Evolutionary conservation across 768 basidiomycete species (phyloP), one percentile per base, ranked within the genome.

Genomic region (Floccularia luteovirens): DNA sequence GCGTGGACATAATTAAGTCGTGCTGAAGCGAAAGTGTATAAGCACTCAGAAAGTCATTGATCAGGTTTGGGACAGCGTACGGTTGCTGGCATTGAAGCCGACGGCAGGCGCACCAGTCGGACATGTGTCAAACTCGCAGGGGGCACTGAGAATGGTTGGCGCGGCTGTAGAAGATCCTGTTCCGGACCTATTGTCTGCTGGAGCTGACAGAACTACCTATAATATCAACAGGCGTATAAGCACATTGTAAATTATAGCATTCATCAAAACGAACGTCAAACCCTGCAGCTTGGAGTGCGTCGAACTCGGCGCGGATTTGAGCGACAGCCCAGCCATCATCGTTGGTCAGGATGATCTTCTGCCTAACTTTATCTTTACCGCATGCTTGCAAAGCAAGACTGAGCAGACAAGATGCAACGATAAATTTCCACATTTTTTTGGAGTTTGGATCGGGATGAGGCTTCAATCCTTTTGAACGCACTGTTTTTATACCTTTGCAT

Each of bases 81-180:
- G 42, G 46, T 73, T 56, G 28, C 54, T 60, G 2, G 60, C 50
- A 42, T 72, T 61, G 45, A 55, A 62, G 2, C 71, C 73, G 20
- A 55, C 57, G 0, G 72, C 58, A 0, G 70, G 68, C 10, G 70
- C 64, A 1, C 68, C 66, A n/a, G 56, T 44, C 1, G 68, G 58
- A 41, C 71, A 74, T 3, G 68, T 65, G 39, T 69, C 54, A 45
- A 69, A 75, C 42, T 75, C 66, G 50, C 72, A 74, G 7, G 68
- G 57, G 6, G 46, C 48, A 2, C 47, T 54, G 7, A 67, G 47
- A 2, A 51, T 37, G 5, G 51, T 56, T 1, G 73, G 64, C 7
- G 63, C 54, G 3, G 56, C 48, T 3, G 64, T 63, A 2, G 59
- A 60, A 3, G 66, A 67, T 8, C 72, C 70, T 1, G 69, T 65